phyloP scores from a whole-genome alignment of 164 flowering plant genomes.

The Liquidambar formosana region DNA sequence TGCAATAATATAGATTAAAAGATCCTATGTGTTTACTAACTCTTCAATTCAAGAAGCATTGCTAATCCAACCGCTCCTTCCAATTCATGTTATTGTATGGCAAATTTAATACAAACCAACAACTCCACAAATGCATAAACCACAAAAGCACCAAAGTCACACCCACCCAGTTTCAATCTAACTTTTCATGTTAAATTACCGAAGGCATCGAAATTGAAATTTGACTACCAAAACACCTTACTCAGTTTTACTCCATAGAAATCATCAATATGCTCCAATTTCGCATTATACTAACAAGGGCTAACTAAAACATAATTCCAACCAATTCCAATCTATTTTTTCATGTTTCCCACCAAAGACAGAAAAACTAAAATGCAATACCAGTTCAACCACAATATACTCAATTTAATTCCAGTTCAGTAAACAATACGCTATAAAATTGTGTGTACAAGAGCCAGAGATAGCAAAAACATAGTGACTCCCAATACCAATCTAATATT shows the following conservation, averaged over 20 bases:
- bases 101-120: too few species aligned
- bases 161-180: too few species aligned
- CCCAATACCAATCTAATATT: too few species aligned
- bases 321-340: neutral
- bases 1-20: too few species aligned
- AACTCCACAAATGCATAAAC: too few species aligned
- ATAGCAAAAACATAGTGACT: neutral
- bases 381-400: neutral
- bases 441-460: neutral
- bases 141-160: too few species aligned
- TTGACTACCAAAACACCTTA: neutral
- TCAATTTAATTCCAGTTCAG: neutral
- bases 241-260: neutral
- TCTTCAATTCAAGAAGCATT: too few species aligned
- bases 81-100: too few species aligned
- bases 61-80: too few species aligned
- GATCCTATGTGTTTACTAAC: too few species aligned
- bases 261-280: neutral
- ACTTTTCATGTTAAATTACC: neutral
- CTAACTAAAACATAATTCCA: neutral
- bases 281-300: neutral
- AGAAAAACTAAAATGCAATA: neutral
- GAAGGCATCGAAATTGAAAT: neutral
- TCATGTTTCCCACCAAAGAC: neutral
- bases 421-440: neutral